A percentile compares a stretch with the other conserved stretches of the same genome.
phyloP scores from a whole-genome alignment of 2,329 filamentous ascomycete genomes.

The Alternaria postmessia region DNA sequence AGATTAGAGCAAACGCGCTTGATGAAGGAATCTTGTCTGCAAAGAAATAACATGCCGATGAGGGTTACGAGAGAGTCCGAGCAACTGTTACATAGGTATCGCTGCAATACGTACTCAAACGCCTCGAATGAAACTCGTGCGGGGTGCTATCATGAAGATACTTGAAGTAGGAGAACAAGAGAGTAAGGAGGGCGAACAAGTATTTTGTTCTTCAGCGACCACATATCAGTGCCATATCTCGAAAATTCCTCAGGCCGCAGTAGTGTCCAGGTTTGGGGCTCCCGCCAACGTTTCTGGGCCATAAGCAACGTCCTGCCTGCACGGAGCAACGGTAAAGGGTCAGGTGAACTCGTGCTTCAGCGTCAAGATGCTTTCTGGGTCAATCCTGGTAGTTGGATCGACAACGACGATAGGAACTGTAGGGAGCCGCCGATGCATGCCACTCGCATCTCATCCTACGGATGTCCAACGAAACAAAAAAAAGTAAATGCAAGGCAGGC shows the following conservation, averaged over 20 bases:
- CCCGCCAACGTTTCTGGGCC: neutral
- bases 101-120: neutral
- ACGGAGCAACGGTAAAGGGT: neutral
- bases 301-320: neutral
- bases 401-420: neutral
- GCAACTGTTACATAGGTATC: neutral
- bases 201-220: too few relatives aligned
- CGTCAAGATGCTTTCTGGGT: neutral
- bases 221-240: neutral
- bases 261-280: neutral
- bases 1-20: neutral
- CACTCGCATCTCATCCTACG: neutral
- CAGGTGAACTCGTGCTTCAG: neutral
- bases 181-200: too few relatives aligned
- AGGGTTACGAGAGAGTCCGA: neutral
- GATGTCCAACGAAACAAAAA: neutral
- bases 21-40: rapidly evolving
- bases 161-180: too few relatives aligned
- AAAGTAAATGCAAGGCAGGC: too few relatives aligned
- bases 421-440: neutral
- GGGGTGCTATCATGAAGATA: neutral
- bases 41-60: neutral
- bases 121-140: neutral
- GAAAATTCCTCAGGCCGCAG: neutral
- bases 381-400: neutral